Evolutionary conservation across 1,284 basidiomycete species (phyloP).

Genomic region (Cystobasidium sp.): DNA sequence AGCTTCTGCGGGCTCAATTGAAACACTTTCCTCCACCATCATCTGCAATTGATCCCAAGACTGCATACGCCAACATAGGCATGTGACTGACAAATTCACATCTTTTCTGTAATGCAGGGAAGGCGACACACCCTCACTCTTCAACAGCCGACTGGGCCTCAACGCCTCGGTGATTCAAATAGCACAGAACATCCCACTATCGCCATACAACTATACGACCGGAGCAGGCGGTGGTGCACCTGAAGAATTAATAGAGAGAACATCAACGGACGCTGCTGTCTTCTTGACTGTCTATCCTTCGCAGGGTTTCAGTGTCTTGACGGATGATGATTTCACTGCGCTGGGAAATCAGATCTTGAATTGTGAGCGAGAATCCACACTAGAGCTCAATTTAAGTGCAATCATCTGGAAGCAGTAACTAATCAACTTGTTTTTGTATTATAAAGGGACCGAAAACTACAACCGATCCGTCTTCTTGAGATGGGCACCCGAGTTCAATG

Average conservation of each 20-base stretch:
- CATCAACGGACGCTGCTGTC: constrained; percentile 52
- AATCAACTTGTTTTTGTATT: neutral
- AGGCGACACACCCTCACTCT: constrained; percentile 48
- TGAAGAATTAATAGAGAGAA: constrained; percentile 49
- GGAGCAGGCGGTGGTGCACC: constrained; percentile 53
- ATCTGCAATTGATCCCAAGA: too few relatives aligned
- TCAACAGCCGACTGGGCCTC: constrained; percentile 52
- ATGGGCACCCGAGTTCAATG: constrained; percentile 56
- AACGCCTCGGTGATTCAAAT: constrained; percentile 54
- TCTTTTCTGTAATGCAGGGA: constrained; percentile 1
- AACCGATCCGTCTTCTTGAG: constrained; percentile 54
- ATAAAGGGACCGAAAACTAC: constrained; percentile 49
- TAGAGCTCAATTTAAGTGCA: neutral
- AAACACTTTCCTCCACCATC: too few relatives aligned
- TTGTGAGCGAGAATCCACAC: constrained; percentile 28
- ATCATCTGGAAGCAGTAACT: neutral
- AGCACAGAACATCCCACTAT: constrained; percentile 54
- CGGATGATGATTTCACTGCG: constrained; percentile 49
- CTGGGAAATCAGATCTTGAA: constrained; percentile 53
- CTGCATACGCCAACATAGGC: too few relatives aligned
- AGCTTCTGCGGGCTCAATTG: too few relatives aligned
- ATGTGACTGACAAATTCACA: neutral
- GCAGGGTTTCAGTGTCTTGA: constrained; percentile 45
- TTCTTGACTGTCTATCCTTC: constrained; percentile 55
- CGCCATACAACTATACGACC: constrained; percentile 51